A percentile compares a stretch with the other conserved stretches of the same genome.
Conservation (phyloP, 1,284 basidiomycete species). For the Cutaneotrichosporon cutaneum region DNA sequence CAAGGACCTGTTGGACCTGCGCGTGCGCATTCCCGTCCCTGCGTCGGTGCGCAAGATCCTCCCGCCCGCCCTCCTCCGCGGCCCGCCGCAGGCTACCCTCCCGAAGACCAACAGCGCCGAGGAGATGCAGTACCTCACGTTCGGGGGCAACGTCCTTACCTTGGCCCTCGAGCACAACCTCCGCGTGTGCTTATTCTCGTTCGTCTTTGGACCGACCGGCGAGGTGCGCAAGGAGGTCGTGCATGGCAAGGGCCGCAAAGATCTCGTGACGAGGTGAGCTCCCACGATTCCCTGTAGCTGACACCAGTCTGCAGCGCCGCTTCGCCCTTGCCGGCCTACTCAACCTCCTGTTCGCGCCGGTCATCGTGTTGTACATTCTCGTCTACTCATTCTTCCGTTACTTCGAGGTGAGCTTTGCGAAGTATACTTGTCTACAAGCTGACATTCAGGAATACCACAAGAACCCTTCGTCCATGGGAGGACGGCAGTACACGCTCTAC, state of each 20-base stretch:
- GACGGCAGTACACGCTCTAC: constrained; percentile 87
- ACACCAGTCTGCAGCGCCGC: constrained; percentile 68
- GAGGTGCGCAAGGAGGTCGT: constrained; percentile 86
- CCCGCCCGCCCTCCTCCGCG: constrained; percentile 35
- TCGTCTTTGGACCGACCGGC: constrained; percentile 83
- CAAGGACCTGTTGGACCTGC: constrained; percentile 87
- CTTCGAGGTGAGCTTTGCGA: constrained; percentile 73
- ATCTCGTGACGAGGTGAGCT: constrained; percentile 78
- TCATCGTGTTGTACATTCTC: constrained; percentile 93
- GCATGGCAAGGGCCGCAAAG: constrained; percentile 72
- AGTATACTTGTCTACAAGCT: background rate
- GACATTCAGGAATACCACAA: constrained; percentile 89
- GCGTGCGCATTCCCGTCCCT: constrained; percentile 68
- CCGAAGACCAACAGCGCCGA: constrained; percentile 20
- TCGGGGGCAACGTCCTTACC: constrained; percentile 62
- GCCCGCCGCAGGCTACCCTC: constrained; percentile 27
- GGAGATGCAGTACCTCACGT: constrained; percentile 39
- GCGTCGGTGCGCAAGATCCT: constrained; percentile 43
- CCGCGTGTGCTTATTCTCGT: constrained; percentile 89
- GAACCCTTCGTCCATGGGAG: constrained; percentile 90
- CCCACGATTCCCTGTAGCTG: background rate
- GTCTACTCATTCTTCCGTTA: constrained; percentile 99
- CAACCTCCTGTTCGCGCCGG: constrained; percentile 92
- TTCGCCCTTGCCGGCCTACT: constrained; percentile 95
- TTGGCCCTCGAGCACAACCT: constrained; percentile 94